These are phyloP conservation scores for Kalanchoe fedtschenkoi DNA, from an alignment of 164 flowering plant species.

Conservation along the genomic window DNA sequence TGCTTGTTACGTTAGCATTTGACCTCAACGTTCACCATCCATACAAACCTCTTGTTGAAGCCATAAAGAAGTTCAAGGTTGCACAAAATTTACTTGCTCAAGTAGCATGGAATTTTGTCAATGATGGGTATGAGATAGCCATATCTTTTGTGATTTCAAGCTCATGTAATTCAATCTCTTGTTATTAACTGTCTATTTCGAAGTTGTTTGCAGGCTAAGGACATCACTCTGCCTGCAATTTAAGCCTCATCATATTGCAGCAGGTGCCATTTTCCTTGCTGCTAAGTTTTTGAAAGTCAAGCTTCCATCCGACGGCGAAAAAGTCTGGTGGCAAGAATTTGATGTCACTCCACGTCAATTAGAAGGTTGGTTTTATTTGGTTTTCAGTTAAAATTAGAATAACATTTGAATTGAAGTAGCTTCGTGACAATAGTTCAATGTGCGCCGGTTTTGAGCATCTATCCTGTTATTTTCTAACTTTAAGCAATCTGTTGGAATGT, in stretches of 20 bases:
- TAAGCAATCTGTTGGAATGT: neutral
- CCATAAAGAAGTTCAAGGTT: constrained; percentile 36
- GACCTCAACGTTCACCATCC: constrained; percentile 54
- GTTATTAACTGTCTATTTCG: neutral
- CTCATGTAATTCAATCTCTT: neutral
- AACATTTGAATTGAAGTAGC: neutral
- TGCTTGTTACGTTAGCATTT: constrained; percentile 44
- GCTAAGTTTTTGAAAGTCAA: constrained; percentile 47
- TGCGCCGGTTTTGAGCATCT: neutral
- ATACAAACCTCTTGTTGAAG: constrained; percentile 51
- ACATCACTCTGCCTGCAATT: constrained; percentile 61
- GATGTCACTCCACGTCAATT: constrained; percentile 47
- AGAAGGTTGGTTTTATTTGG: constrained; percentile 32
- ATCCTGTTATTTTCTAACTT: neutral
- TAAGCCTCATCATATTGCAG: constrained; percentile 67
- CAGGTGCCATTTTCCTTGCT: constrained; percentile 64
- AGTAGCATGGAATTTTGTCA: constrained; percentile 66
- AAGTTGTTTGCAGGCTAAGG: constrained; percentile 31
- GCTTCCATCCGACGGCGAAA: constrained; percentile 38
- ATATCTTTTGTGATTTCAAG: constrained; percentile 6
- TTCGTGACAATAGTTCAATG: neutral
- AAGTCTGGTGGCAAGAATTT: constrained; percentile 62
- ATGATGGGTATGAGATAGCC: constrained; percentile 38
- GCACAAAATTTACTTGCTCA: constrained; percentile 26
- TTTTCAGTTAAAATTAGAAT: neutral